phyloP scores from a whole-genome alignment of 192 early-diverging fungal genomes.

The Coemansia sp. region DNA sequence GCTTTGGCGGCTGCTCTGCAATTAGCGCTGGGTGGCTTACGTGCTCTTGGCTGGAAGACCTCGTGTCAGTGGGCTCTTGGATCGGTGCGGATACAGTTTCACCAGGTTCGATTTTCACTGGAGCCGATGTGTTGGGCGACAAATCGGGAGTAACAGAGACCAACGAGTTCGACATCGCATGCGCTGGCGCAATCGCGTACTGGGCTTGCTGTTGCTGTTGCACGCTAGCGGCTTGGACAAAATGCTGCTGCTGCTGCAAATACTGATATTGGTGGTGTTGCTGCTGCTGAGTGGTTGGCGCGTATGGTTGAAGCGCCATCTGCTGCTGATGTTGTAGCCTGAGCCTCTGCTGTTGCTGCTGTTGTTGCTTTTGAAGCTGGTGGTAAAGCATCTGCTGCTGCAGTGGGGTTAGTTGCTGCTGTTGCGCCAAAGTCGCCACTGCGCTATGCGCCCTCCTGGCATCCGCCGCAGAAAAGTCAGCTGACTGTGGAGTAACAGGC shows the following conservation, averaged over 20 bases:
- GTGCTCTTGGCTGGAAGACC: background rate
- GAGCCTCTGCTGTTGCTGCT: conserved; percentile 7
- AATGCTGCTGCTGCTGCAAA: background rate
- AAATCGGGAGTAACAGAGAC: background rate
- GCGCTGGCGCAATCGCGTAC: background rate
- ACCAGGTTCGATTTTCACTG: background rate
- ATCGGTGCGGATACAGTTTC: background rate
- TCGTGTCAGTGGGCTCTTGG: background rate
- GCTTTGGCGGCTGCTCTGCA: background rate
- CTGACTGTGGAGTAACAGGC: background rate
- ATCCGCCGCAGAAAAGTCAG: background rate
- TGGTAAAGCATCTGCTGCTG: conserved; percentile 19
- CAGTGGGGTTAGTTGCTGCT: conserved; percentile 9
- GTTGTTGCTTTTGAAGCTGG: conserved; percentile 15
- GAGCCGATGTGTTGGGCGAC: background rate
- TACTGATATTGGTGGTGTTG: background rate
- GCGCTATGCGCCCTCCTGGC: background rate
- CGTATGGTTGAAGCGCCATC: background rate
- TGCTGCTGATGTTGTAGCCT: conserved; percentile 13
- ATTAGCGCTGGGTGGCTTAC: background rate
- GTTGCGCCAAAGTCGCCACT: background rate
- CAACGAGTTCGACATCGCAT: background rate
- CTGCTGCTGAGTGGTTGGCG: background rate
- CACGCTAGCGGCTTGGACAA: background rate
- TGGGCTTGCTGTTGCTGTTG: background rate